Conservation (phyloP, 768 basidiomycete species). For the Mycena alexandri region DNA sequence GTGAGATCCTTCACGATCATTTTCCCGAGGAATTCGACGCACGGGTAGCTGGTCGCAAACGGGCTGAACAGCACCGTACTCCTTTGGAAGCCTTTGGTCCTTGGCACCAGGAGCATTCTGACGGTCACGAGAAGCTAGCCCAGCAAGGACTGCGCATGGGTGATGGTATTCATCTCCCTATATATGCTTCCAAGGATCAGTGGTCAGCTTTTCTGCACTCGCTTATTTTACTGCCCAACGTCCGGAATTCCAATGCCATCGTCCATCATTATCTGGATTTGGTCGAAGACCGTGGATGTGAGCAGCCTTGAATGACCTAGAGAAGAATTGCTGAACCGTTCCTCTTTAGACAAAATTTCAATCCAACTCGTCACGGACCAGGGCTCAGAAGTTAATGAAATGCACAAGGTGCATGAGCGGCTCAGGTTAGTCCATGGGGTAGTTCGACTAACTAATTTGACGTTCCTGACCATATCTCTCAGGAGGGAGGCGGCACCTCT, state of each 20-base stretch:
- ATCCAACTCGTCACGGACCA: conserved; percentile 7
- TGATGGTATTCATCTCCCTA: conserved; percentile 16
- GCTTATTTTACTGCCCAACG: conserved; percentile 8
- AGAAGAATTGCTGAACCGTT: neutral
- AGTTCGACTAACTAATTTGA: neutral
- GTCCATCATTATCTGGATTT: conserved; percentile 6
- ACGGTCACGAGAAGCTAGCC: conserved; percentile 16
- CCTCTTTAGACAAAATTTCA: conserved; percentile 2
- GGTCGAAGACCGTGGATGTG: conserved; percentile 14
- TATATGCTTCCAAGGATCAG: conserved; percentile 16
- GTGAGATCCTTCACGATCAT: conserved; percentile 12
- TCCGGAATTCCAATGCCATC: conserved; percentile 3
- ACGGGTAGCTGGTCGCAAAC: neutral
- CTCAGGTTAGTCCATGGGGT: conserved; percentile 3
- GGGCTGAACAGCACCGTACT: neutral
- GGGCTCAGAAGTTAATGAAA: conserved; percentile 7
- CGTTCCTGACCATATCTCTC: neutral
- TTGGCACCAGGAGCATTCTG: conserved; percentile 23
- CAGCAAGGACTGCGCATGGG: conserved; percentile 16
- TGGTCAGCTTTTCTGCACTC: conserved; percentile 9
- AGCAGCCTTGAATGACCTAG: neutral
- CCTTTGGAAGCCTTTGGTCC: conserved; percentile 12
- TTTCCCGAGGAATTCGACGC: conserved; percentile 10
- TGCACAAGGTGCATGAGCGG: conserved; percentile 10
- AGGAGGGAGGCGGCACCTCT: conserved; percentile 11